These are phyloP conservation scores for Aspergillus thermomutatus DNA, from an alignment of 2,329 filamentous ascomycete genomes.

Conservation along the genomic window DNA sequence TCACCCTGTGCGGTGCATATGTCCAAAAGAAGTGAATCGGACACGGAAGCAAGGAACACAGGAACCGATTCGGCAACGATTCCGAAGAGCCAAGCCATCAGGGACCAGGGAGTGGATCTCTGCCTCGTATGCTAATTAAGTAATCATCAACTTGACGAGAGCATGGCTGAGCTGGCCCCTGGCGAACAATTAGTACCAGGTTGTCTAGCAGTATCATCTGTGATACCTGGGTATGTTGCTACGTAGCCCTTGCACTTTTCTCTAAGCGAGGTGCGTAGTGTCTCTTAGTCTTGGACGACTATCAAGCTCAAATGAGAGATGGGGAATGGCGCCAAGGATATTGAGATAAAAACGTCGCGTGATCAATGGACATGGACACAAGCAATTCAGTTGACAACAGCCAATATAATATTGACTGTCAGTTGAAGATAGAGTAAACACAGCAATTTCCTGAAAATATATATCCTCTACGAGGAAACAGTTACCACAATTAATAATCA, in stretches of 20 bases:
- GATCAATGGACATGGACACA: background rate
- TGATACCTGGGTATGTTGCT: background rate
- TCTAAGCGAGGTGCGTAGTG: background rate
- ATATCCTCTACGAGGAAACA: background rate
- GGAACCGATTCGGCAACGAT: background rate
- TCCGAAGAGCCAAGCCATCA: background rate
- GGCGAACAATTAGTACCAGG: background rate
- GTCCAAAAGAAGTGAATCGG: background rate
- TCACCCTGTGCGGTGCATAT: background rate
- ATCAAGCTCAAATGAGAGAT: background rate
- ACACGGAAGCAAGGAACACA: background rate
- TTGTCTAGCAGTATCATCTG: background rate
- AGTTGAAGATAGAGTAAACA: background rate
- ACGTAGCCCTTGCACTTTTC: background rate
- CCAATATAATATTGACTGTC: background rate
- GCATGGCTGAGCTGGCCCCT: background rate
- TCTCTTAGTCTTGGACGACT: too few species aligned
- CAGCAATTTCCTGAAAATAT: background rate
- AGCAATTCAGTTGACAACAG: background rate
- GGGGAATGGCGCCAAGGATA: background rate
- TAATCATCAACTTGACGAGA: background rate
- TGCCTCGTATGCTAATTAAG: background rate
- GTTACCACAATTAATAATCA: background rate
- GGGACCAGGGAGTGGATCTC: background rate
- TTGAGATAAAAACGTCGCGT: background rate